phyloP scores from a whole-genome alignment of 2,329 filamentous ascomycete genomes.

The Rutstroemia sp. region DNA sequence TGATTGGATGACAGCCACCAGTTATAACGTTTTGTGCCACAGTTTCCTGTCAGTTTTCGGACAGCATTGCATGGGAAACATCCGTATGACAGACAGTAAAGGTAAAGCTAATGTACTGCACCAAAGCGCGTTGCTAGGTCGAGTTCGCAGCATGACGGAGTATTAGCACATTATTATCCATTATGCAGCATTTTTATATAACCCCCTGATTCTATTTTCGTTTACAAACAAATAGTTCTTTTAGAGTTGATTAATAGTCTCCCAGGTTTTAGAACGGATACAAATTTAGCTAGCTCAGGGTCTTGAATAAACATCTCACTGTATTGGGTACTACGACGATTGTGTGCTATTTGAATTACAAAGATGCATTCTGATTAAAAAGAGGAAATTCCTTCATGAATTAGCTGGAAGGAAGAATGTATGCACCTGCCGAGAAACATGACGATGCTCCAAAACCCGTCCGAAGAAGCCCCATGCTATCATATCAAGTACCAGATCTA shows the following conservation, averaged over 20 bases:
- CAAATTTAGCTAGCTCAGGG: background rate
- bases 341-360: slow-evolving; percentile 22
- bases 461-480: slow-evolving; percentile 22
- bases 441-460: slow-evolving; percentile 23
- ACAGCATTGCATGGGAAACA: background rate
- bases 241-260: no score
- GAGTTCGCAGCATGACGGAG: no score
- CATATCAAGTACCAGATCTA: slow-evolving; percentile 25
- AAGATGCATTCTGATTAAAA: slow-evolving; percentile 27
- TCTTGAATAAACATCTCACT: background rate
- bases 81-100: background rate
- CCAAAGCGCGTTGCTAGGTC: background rate
- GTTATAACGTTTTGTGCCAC: background rate
- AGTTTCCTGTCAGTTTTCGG: background rate
- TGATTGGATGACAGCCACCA: slow-evolving; percentile 1
- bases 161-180: no score
- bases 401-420: slow-evolving; percentile 20
- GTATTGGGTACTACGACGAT: slow-evolving; percentile 5
- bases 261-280: background rate
- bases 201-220: no score
- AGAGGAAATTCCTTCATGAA: slow-evolving; percentile 22
- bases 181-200: no score
- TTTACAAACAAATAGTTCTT: no score
- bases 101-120: background rate
- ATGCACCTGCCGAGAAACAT: slow-evolving; percentile 21